Base-by-base conservation (phyloP, 345 rosid species). In the Chamaenerion angustifolium region DNA sequence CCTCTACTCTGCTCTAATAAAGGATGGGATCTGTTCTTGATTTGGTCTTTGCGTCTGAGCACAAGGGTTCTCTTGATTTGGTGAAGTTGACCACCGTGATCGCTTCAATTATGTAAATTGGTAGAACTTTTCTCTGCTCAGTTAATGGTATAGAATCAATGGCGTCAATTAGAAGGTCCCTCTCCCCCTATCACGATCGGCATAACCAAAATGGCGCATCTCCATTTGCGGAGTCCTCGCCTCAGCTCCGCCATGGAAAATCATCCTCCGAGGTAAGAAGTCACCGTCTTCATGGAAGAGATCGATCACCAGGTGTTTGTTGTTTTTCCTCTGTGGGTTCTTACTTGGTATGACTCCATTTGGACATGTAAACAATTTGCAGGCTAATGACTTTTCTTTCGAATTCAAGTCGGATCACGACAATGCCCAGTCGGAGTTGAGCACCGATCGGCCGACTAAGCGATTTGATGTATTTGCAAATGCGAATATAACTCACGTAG, bases 301-400 rank as follows among this genome's bases (percentile, higher is more conserved):
- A 49, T 86, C 83, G 61, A 63, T 78, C 43, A 76, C 54, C 66
- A 63, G 76, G 44, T 90, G 79, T 54, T 52, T 75, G 61, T 51
- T 80, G 16, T 83, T 79, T 64, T 85, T 90, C 63, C 50, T 76
- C 8, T 10, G 76, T 2, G 98, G 98, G 18, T 71, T 83, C 56
- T 23, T 83, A 8, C 45, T 78, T n/a, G 95, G 98, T 16, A 58
- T 86, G 60, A 63, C 67, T 40, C 78, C 84, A 55, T 81, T 71
- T 37, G 82, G 92, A 4, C 72, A 71, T 15, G 66, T 81, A 48
- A 81, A 78, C 35, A 81, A 76, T 42, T 61, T 64, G 16, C 65
- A 45, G 11, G 57, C 49, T 43, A 73, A 64, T 45, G 85, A 79
- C 40, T 69, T 78, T 69, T 67, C 83, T 25, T 64, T 81, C 48